Base-by-base conservation (phyloP, 495 filamentous ascomycete species). In the Chlorociboria aeruginascens region DNA sequence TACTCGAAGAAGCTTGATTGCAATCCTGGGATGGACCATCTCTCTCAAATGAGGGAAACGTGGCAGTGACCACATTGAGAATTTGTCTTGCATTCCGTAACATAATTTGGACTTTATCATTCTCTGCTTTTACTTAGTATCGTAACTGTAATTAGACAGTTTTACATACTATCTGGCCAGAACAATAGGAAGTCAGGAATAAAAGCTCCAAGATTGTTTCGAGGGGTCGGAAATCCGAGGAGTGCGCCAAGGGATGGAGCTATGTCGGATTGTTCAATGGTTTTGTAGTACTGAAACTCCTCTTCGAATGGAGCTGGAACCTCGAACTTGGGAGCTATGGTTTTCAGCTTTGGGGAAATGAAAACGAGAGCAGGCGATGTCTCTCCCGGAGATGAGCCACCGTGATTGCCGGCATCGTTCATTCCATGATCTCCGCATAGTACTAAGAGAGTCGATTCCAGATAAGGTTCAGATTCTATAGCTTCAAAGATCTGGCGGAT, bases 331-430 rank as follows among this genome's bases (percentile, higher is more conserved):
- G 58, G 54, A 25, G 67, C 67, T 30, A 86, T 68, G 0, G 63
- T 50, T 59, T 78, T 73, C 30, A 99, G 69, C 54, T 85, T 89
- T 6, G 93, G 89, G 9, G 90, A 94, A 32, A 95, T 79, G 59
- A 99, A 96, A 29, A 95, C 72, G 35, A 99, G 65, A 11, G 92
- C 92, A 0, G 92, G 81, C 0, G 89, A 95, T 8, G 92, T 97
- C 67, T 99, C 92, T 6, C 93, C 88, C 13, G 84, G 75, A 3
- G 85, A 83, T 14, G 93, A 95, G 7, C 90, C 92, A 9, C 92
- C 92, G 62, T 99, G 92, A 58, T 97, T 97, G 3, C 92, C 92
- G 33, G 88, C 92, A 55, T 97, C 92, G 57, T 96, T 99, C 92
- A 99, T 99, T 14, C 92, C 92, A 61, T 99, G 92, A 60, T 99